Evolutionary conservation across 208 protist genomes (phyloP), one percentile per base, ranked within the genome.

Genomic region (Balamuthia mandrillaris): DNA sequence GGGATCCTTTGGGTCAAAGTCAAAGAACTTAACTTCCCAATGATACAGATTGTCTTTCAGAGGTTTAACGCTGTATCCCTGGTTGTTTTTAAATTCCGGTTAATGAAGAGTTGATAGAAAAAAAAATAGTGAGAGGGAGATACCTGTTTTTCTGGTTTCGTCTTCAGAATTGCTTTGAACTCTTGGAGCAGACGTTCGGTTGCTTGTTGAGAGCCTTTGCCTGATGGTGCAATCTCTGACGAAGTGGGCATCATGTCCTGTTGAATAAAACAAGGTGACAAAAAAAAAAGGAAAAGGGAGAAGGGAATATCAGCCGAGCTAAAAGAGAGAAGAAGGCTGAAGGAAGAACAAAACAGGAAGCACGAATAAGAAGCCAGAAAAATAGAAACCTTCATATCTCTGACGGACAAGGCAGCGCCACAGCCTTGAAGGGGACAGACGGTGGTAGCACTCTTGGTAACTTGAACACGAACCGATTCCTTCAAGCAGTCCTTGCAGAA

Each of bases 211-310:
- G 24, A 96, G 96, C 90, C 94, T 91, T 4, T 92, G 95, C 56
- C 96, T n/a, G 94, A 89, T 95, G 94, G 2, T 90, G 91, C 41
- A 86, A 94, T 96, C 85, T 91, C 94, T 87, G 96, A 96, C 90
- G 95, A 91, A 70, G 89, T 94, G 47, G 84, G 68, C 78, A 87
- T n/a, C 78, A 86, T 24, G 4, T 85, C 41, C 84, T 82, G 31
- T 21, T n/a, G n/a, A n/a, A n/a, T n/a, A n/a, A n/a, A n/a, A n/a
- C n/a, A n/a, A n/a, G n/a, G n/a, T n/a, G n/a, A n/a, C n/a, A n/a
- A n/a, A n/a, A n/a, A n/a, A n/a, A n/a, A n/a, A n/a, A n/a, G n/a
- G n/a, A n/a, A n/a, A n/a, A n/a, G n/a, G n/a, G n/a, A n/a, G n/a
- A n/a, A n/a, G n/a, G n/a, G n/a, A n/a, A n/a, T n/a, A n/a, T n/a